A percentile compares a stretch with the other conserved stretches of the same genome.
Conservation (phyloP, 2,329 filamentous ascomycete genomes). For the Xylariaceae sp. region DNA sequence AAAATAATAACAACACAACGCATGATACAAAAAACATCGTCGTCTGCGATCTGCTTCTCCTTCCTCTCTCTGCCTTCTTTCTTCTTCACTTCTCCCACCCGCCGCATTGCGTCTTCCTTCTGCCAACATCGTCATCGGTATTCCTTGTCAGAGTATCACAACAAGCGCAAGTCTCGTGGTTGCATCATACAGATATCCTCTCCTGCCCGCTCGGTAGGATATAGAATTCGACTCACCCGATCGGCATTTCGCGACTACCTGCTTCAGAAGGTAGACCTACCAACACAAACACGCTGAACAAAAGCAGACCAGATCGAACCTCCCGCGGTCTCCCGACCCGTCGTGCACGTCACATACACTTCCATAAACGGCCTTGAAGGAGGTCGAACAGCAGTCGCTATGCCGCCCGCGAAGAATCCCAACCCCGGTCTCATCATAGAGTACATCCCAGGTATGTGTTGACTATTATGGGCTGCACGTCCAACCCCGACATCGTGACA, state of each 20-base stretch:
- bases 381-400: constrained; percentile 31
- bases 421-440: constrained; percentile 88
- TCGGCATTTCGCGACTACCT: constrained; percentile 6
- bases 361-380: constrained; percentile 2
- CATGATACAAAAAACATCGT: constrained; percentile 33
- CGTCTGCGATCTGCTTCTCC: constrained; percentile 19
- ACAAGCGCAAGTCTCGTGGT: background rate
- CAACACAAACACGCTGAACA: background rate
- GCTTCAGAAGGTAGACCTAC: background rate
- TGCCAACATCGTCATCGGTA: background rate
- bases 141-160: background rate
- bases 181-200: background rate
- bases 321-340: background rate
- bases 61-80: background rate
- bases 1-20: constrained; percentile 33
- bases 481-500: background rate
- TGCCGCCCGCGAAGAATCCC: constrained; percentile 49
- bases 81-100: background rate
- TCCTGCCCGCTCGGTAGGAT: background rate
- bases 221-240: constrained; percentile 1
- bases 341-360: background rate
- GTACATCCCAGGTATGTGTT: constrained; percentile 80
- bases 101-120: background rate
- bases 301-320: background rate
- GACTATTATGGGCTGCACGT: background rate